Evolutionary conservation across 2,329 filamentous ascomycete genomes (phyloP).

Genomic region (Fusarium transvaalense): DNA sequence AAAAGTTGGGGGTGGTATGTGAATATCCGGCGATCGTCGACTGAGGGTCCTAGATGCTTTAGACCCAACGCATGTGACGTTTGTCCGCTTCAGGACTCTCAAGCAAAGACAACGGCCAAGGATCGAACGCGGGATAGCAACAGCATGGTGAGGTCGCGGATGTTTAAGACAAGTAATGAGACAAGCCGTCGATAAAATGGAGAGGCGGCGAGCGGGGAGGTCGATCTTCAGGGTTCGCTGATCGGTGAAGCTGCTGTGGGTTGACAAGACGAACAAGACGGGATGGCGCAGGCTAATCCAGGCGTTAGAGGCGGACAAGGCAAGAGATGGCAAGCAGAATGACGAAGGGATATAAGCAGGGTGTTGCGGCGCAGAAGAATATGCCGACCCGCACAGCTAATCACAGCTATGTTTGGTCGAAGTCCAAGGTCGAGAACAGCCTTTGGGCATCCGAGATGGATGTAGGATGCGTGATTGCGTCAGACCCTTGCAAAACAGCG

Average conservation of each 20-base stretch:
- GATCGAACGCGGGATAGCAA: constrained; percentile 26
- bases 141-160: constrained; percentile 40
- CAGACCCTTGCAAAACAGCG: constrained; percentile 40
- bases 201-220: constrained; percentile 31
- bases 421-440: constrained; percentile 36
- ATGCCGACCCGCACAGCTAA: constrained; percentile 40
- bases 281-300: constrained; percentile 23
- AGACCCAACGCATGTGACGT: constrained; percentile 29
- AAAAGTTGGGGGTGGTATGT: constrained; percentile 5
- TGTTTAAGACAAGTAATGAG: constrained; percentile 22
- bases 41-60: constrained; percentile 4
- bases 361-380: constrained; percentile 35
- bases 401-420: constrained; percentile 40
- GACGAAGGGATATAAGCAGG: constrained; percentile 38
- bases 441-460: constrained; percentile 33
- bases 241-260: constrained; percentile 39
- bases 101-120: constrained; percentile 29
- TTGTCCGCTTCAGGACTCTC: constrained; percentile 29
- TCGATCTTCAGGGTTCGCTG: constrained; percentile 47
- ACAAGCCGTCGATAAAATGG: constrained; percentile 19
- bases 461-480: constrained; percentile 47
- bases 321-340: constrained; percentile 34
- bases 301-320: constrained; percentile 9
- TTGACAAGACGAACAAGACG: constrained; percentile 21
- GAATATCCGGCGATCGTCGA: constrained; percentile 3